Base-by-base conservation (phyloP, 768 basidiomycete species). In the Udeniomyces megalosporus region DNA sequence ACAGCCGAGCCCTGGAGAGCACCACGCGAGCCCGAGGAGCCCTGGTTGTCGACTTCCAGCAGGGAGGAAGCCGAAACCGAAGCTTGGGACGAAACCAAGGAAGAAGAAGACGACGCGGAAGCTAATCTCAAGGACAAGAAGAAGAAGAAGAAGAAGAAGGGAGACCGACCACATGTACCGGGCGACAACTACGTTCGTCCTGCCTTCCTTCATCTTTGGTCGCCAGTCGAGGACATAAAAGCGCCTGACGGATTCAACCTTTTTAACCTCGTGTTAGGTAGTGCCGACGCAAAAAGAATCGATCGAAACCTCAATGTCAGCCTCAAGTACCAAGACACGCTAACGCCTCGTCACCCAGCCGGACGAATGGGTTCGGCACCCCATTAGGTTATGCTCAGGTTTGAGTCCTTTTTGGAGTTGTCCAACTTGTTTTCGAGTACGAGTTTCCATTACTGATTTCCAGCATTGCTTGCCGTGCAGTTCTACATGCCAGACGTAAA, bases 371-470 rank as follows among this genome's bases (percentile, higher is more conserved):
- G 54, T 77, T 78, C 51, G 84, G 84, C 79, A 80, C 82, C 10
- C 84, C 86, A 4, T 75, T 91, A 46, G 88, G 88, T 49, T 95
- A 84, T 76, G 83, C 85, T 53, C 90, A 93, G 80, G 88, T 87
- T 49, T 47, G 58, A n/a, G n/a, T n/a, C n/a, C n/a, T n/a, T n/a
- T n/a, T n/a, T n/a, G n/a, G n/a, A n/a, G n/a, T 31, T 53, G 60
- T 42, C 32, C 34, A 55, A 42, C 52, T 28, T 29, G 38, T 61
- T 50, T 61, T 11, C 64, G 59, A 7, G n/a, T 42, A 11, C 29
- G 22, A 20, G 29, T n/a, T n/a, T n/a, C n/a, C n/a, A n/a, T n/a
- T n/a, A n/a, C n/a, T n/a, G n/a, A n/a, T n/a, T 22, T 35, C 38
- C 34, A 6, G 55, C 44, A 50, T 66, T 67, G 48, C 52, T 28